Base-by-base conservation (phyloP, 148 eudicot genomes). In the Spergularia marina region DNA sequence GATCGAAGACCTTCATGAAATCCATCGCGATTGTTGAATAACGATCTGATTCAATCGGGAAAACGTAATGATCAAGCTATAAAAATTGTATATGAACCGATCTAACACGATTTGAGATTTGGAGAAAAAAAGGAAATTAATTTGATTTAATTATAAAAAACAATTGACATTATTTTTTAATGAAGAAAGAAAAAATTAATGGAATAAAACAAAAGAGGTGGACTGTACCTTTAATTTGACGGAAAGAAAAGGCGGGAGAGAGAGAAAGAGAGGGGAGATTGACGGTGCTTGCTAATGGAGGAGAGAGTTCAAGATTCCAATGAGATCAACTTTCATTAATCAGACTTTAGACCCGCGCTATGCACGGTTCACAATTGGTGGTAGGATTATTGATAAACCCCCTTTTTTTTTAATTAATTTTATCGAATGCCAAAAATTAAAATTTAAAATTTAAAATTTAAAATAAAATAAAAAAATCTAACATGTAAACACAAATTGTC, bases 1-100 rank as follows among this genome's bases (percentile, higher is more conserved):
- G 97, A 86, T 95, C 98, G 77, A 95, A 53, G 54, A 92, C 98
- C 91, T 95, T 92, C 94, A 92, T 92, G 82, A 95, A 92, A 90
- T 94, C 98, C 98, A 95, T 94, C 62, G 44, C 10, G 71, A 49
- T 61, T 59, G 53, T 30, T 51, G 83, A 82, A 84, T 84, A 82
- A 74, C 30, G 51, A 71, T 59, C 20, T 73, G 67, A 18, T 12
- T 39, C 8, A 63, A 76, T 62, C 62, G 47, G n/a, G 0, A 30
- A 30, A 8, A 58, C 2, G 36, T 30, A 3, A 59, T 20, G 76
- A 67, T 44, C 58, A 39, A 68, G 68, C 21, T 17, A 11, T 54
- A 44, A 15, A 41, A 62, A 44, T 44, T 44, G 20, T 14, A 17
- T 2, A n/a, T 7, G 10, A 30, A 39, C 62, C 53, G 80, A 77